Evolutionary conservation across 306 rosid genomes (phyloP).

Genomic region (Lathyrus oleraceus): DNA sequence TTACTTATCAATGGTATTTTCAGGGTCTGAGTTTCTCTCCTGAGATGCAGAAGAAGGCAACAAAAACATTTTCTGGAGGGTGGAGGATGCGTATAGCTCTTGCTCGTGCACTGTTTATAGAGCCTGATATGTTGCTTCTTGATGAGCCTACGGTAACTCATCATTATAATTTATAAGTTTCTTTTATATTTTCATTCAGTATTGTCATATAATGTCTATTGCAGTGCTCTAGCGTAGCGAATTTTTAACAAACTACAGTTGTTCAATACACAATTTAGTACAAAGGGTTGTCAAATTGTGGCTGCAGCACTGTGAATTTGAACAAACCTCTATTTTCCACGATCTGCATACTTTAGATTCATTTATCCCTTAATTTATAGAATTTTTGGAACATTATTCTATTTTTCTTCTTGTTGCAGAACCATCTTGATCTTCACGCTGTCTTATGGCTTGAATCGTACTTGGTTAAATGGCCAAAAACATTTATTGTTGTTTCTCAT

Average conservation of each 20-base stretch:
- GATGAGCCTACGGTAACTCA: slow-evolving; percentile 91
- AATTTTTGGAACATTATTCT: slow-evolving; percentile 19
- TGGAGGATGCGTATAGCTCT: slow-evolving; percentile 99
- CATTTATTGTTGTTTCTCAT: slow-evolving; percentile 95
- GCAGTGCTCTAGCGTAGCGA: background rate
- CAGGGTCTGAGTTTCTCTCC: slow-evolving; percentile 96
- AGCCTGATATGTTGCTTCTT: slow-evolving; percentile 90
- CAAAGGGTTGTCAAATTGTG: background rate
- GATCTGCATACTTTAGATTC: background rate
- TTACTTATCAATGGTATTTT: slow-evolving; percentile 28
- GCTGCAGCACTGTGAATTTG: background rate
- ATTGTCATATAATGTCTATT: background rate
- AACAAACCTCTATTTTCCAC: background rate
- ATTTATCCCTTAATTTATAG: slow-evolving; percentile 26
- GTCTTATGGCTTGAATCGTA: slow-evolving; percentile 94
- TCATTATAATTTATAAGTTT: slow-evolving; percentile 21
- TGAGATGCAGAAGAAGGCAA: slow-evolving; percentile 87
- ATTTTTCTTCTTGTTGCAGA: slow-evolving; percentile 54
- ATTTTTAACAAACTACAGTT: background rate
- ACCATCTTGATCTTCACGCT: slow-evolving; percentile 99
- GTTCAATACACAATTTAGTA: background rate
- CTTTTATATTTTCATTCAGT: background rate
- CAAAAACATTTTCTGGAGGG: slow-evolving; percentile 96
- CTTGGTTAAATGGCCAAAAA: slow-evolving; percentile 95
- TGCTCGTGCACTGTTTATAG: slow-evolving; percentile 94